Conservation (phyloP, 2,329 filamentous ascomycete genomes). For the Hyphodiscus sp. region DNA sequence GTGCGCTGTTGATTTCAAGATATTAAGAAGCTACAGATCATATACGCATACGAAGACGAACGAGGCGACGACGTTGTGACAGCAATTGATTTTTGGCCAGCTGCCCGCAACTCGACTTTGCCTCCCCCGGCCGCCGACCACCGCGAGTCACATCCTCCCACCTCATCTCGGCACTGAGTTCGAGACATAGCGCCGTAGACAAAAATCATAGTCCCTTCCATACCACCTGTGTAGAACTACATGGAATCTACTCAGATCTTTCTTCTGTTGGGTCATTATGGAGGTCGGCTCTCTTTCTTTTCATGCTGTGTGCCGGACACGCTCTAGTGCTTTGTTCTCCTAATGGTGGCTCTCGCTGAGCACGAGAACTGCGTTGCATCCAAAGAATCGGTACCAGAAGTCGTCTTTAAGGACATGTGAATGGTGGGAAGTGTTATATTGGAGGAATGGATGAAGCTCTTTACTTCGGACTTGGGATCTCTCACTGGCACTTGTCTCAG, state of each 20-base stretch:
- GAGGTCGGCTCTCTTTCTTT: constrained; percentile 8
- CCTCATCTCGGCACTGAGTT: constrained; percentile 24
- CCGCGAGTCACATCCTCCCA: constrained; percentile 18
- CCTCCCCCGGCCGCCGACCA: constrained; percentile 11
- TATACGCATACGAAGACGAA: constrained; percentile 97
- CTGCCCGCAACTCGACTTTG: constrained; percentile 25
- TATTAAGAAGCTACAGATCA: constrained; percentile 55
- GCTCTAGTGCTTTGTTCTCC: constrained; percentile 5
- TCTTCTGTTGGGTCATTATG: constrained; percentile 3
- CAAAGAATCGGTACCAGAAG: background rate
- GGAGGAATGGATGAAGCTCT: constrained; percentile 7
- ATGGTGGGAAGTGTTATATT: constrained; percentile 5
- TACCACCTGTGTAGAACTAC: constrained; percentile 15
- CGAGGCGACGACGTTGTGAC: constrained; percentile 88
- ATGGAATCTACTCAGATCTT: constrained; percentile 14
- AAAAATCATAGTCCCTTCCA: constrained; percentile 12
- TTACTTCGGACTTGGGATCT: background rate
- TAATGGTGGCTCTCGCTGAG: background rate
- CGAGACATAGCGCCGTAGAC: constrained; percentile 1
- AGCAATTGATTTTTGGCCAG: constrained; percentile 86
- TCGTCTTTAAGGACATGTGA: background rate
- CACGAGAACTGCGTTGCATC: background rate
- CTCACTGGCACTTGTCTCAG: constrained; percentile 15
- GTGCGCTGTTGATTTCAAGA: constrained; percentile 5
- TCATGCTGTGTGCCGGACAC: constrained; percentile 22